A percentile compares a stretch with the other conserved stretches of the same genome.
Conservation (phyloP, 139 green algal genomes). For the Penium margaritaceum region DNA sequence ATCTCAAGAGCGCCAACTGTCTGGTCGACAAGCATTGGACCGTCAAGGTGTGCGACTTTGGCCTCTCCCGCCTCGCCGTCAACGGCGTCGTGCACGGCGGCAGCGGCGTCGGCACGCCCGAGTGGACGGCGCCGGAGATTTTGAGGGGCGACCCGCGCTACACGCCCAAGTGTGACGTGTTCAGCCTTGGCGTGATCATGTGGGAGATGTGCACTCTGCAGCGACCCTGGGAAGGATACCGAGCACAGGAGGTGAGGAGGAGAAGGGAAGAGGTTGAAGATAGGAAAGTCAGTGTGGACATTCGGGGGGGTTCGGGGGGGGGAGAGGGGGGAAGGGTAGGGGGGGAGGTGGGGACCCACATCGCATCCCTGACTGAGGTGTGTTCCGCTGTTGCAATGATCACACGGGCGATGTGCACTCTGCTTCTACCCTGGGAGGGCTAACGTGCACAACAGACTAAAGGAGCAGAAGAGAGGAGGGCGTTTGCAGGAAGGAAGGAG, state of each 20-base stretch:
- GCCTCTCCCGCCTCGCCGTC: conserved; percentile 27
- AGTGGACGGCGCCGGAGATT: conserved; percentile 48
- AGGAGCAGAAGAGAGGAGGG: no score
- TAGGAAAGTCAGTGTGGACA: no score
- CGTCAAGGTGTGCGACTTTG: conserved; percentile 46
- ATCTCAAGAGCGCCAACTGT: conserved; percentile 49
- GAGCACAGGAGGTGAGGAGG: not conserved
- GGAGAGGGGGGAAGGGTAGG: not conserved
- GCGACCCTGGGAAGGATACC: conserved; percentile 52
- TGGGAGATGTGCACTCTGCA: conserved; percentile 78
- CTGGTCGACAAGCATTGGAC: conserved; percentile 46
- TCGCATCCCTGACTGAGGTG: no score
- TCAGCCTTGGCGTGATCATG: conserved; percentile 45
- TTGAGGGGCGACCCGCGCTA: conserved; percentile 26
- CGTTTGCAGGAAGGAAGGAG: no score
- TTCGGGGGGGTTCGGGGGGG: not conserved
- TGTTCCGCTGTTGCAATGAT: no score
- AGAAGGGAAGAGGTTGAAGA: not conserved
- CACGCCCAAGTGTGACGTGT: conserved; percentile 39
- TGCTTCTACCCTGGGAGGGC: no score
- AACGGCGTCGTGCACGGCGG: not conserved
- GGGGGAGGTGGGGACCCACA: no score
- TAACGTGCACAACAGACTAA: no score
- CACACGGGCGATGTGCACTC: no score
- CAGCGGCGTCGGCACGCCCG: conserved; percentile 27